A percentile compares a stretch with the other conserved stretches of the same genome.
phyloP scores from a whole-genome alignment of 129 eudicot genomes.

The Scalesia atractyloides region DNA sequence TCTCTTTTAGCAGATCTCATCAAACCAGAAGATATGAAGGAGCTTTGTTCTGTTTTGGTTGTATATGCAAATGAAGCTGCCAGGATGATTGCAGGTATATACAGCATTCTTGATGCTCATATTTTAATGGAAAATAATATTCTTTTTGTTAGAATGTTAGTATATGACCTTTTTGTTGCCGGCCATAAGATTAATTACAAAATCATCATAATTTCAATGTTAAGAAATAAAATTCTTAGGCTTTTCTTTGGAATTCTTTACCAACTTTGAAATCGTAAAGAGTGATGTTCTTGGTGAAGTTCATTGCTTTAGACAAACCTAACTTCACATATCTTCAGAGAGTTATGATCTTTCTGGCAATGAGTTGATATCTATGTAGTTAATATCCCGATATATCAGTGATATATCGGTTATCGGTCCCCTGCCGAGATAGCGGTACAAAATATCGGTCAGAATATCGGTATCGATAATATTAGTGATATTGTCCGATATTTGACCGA shows the following conservation, averaged over 20 bases:
- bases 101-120: neutral
- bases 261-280: neutral
- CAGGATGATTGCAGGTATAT: slow-evolving; percentile 67
- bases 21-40: slow-evolving; percentile 82
- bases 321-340: neutral
- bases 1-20: slow-evolving; percentile 88
- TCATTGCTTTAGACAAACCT: neutral
- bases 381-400: too few relatives aligned
- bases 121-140: neutral
- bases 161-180: slow-evolving; percentile 8
- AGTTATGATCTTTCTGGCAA: neutral
- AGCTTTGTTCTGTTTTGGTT: slow-evolving; percentile 87
- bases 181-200: neutral
- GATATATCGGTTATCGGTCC: too few relatives aligned
- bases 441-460: too few relatives aligned
- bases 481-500: too few relatives aligned
- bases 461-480: too few relatives aligned
- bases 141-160: slow-evolving; percentile 10
- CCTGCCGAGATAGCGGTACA: too few relatives aligned
- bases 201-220: neutral
- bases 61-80: slow-evolving; percentile 85
- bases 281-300: slow-evolving; percentile 4
- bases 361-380: neutral
- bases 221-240: neutral
- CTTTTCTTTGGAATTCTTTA: slow-evolving; percentile 15